Percentiles rank a stretch among this genome's conserved stretches.
These are phyloP conservation scores for Odontarrhena argentea DNA, from an alignment of 345 rosid species.

Conservation along the genomic window DNA sequence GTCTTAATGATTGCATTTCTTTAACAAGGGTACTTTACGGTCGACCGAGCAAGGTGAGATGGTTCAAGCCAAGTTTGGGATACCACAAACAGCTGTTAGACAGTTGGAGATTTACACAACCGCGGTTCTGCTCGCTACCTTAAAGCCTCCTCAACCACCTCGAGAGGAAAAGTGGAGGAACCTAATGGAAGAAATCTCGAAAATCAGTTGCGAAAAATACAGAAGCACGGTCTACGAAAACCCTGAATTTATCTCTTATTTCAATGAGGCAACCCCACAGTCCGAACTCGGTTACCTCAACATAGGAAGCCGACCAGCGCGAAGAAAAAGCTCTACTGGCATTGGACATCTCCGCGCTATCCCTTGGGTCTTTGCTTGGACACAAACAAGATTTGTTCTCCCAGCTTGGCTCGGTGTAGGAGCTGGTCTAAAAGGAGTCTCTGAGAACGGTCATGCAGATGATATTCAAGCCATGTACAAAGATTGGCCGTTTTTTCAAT, in stretches of 20 bases:
- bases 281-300: slow-evolving; percentile 94
- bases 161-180: slow-evolving; percentile 91
- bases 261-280: slow-evolving; percentile 96
- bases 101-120: slow-evolving; percentile 96
- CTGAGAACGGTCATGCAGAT: slow-evolving; percentile 74
- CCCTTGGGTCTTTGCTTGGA: slow-evolving; percentile 99
- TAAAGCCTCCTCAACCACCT: slow-evolving; percentile 87
- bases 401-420: slow-evolving; percentile 99
- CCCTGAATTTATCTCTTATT: slow-evolving; percentile 88
- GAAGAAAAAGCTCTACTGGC: slow-evolving; percentile 84
- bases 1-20: slow-evolving; percentile 2
- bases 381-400: slow-evolving; percentile 94
- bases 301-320: slow-evolving; percentile 92
- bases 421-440: slow-evolving; percentile 76
- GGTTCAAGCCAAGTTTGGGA: slow-evolving; percentile 98
- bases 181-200: slow-evolving; percentile 94
- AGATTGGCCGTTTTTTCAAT: slow-evolving; percentile 96
- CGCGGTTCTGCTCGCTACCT: slow-evolving; percentile 88
- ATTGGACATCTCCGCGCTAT: slow-evolving; percentile 97
- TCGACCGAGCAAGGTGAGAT: slow-evolving; percentile 99
- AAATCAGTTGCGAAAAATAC: slow-evolving; percentile 73
- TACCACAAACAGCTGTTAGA: slow-evolving; percentile 87
- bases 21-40: slow-evolving; percentile 76
- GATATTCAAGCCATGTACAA: slow-evolving; percentile 85
- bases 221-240: slow-evolving; percentile 82